Base-by-base conservation (phyloP, 345 rosid species). In the Rhizophora mangle region DNA sequence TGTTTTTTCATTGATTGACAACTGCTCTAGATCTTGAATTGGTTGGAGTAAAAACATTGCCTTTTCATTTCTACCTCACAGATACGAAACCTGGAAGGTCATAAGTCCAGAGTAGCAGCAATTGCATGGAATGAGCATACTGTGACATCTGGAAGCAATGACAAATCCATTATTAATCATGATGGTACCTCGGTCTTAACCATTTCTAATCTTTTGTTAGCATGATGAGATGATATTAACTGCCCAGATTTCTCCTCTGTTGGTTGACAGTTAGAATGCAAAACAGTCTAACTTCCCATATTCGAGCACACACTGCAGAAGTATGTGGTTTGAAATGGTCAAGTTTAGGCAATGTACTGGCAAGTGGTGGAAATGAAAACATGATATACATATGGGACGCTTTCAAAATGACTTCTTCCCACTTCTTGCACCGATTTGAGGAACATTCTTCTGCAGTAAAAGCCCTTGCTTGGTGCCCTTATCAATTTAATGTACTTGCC, bases 401-500 rank as follows among this genome's bases (percentile, higher is more conserved):
- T 62, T 76, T 80, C 26, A 83, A 80, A 71, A 70, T 83, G 83
- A 82, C 74, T n/a, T 70, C 84, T n/a, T 78, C 86, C 43, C 69
- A 70, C 26, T 86, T 63, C 67, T 68, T 86, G 69, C 73, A 72
- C 74, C 68, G 68, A 39, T 70, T 83, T 60, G 52, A 15, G 8
- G 84, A 67, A 19, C 89, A 85, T 72, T 10, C 59, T 62, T 78
- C 87, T 24, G 87, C 89, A 37, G 85, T 85, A 31, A 86, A 82
- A 75, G 87, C 89, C 65, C 85, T 86, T 64, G 87, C 86, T 9
- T 82, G 87, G 89, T 83, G 86, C 70, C 89, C 87, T 11, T 77
- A 80, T 64, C 85, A 80, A 60, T 70, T 69, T 29, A 74, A 80
- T 46, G 76, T 80, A n/a, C 87, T 86, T 63, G 86, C 87, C 59